These are phyloP conservation scores for Thoreauomyces humboldtii DNA, from an alignment of 192 early-diverging fungal genomes.

Conservation along the genomic window DNA sequence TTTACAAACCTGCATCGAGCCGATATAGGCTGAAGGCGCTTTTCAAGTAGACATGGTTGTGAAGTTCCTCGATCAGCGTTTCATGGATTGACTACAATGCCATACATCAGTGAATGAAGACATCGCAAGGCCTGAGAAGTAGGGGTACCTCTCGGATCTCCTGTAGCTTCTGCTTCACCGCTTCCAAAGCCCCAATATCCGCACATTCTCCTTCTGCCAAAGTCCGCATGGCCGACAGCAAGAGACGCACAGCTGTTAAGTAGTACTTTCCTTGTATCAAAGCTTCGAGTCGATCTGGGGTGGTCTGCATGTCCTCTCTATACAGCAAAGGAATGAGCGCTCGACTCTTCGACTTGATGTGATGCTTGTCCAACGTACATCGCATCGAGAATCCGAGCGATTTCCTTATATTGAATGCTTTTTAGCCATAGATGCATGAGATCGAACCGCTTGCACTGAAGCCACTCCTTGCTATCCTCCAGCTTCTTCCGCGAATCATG, in stretches of 20 bases:
- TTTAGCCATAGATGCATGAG: conserved; percentile 60
- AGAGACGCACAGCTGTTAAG: conserved; percentile 45
- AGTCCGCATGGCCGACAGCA: conserved; percentile 34
- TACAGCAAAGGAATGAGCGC: not conserved
- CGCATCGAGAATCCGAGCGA: conserved; percentile 52
- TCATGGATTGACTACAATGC: conserved; percentile 41
- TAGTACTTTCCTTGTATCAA: conserved; percentile 50
- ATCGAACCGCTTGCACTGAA: conserved; percentile 60
- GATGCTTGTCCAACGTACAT: too few species aligned
- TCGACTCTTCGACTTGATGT: not conserved
- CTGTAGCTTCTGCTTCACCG: conserved; percentile 35
- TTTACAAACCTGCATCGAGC: conserved; percentile 26
- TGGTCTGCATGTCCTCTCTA: conserved; percentile 52
- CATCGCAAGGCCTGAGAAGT: not conserved
- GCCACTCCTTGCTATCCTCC: conserved; percentile 45
- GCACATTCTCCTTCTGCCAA: conserved; percentile 41
- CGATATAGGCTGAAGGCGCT: conserved; percentile 45
- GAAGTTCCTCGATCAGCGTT: conserved; percentile 53
- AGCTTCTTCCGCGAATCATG: conserved; percentile 42
- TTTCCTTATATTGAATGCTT: conserved; percentile 60
- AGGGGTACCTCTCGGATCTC: conserved; percentile 36
- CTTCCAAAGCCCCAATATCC: conserved; percentile 54
- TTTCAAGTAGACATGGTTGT: conserved; percentile 59
- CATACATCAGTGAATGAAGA: too few species aligned
- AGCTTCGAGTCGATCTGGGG: conserved; percentile 45